Conservation (phyloP, 192 early-diverging fungal genomes). For the Coemansia sp. region DNA sequence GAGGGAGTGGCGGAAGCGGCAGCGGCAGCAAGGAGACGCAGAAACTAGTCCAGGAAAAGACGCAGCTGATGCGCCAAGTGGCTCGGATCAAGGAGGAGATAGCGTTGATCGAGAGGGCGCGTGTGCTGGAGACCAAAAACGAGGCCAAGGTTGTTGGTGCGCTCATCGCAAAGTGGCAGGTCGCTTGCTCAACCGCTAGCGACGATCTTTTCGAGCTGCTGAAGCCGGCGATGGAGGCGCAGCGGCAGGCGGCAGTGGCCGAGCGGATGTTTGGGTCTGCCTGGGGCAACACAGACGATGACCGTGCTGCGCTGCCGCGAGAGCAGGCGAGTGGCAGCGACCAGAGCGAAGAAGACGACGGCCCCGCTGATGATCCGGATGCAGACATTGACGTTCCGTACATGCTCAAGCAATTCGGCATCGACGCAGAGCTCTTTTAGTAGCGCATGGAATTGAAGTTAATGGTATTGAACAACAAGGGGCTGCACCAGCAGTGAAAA, state of each 20-base stretch:
- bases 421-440: conserved; percentile 39
- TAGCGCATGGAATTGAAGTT: not conserved
- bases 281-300: not conserved
- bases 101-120: conserved; percentile 30
- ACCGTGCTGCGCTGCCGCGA: not conserved
- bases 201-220: conserved; percentile 47
- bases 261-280: conserved; percentile 11
- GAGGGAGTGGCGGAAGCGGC: not conserved
- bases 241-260: conserved; percentile 13
- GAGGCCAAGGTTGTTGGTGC: conserved; percentile 25
- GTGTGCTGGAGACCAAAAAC: conserved; percentile 17
- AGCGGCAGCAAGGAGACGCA: conserved; percentile 4
- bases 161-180: conserved; percentile 43
- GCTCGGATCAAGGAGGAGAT: conserved; percentile 18
- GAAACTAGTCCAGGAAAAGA: conserved; percentile 22
- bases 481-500: no score
- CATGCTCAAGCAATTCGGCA: conserved; percentile 43
- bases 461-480: not conserved
- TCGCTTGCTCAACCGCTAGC: conserved; percentile 30
- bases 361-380: not conserved
- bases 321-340: not conserved
- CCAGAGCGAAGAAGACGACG: not conserved
- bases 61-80: conserved; percentile 20
- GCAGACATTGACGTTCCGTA: conserved; percentile 24
- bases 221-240: conserved; percentile 40